These are phyloP conservation scores for Ceratobasidium sp. DNA, from an alignment of 1,284 basidiomycete genomes.

Conservation along the genomic window DNA sequence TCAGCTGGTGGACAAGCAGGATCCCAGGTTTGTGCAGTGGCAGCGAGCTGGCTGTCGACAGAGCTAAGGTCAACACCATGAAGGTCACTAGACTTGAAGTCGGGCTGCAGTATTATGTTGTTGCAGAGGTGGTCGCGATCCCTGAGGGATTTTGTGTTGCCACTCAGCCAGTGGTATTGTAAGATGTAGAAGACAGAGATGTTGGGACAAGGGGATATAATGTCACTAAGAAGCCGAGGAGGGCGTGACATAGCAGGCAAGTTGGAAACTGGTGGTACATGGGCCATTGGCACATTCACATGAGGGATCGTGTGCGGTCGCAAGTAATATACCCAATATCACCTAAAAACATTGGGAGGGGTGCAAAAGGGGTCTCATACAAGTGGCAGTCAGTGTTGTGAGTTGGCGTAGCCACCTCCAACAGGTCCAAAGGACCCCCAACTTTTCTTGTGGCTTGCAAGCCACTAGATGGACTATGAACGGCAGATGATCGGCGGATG, in stretches of 20 bases:
- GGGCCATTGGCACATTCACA: not conserved
- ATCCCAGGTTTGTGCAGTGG: not conserved
- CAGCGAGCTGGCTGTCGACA: not conserved
- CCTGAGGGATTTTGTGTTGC: not conserved
- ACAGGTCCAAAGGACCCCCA: too few relatives aligned
- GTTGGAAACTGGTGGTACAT: too few relatives aligned
- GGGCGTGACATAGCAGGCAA: too few relatives aligned
- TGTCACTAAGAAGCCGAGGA: not conserved
- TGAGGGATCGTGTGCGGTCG: not conserved
- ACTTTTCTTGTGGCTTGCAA: too few relatives aligned
- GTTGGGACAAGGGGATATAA: conserved; percentile 14
- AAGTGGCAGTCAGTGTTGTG: too few relatives aligned
- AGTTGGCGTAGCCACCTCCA: too few relatives aligned
- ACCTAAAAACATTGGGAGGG: not conserved
- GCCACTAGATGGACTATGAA: too few relatives aligned
- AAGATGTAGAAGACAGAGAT: conserved; percentile 4
- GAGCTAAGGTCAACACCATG: not conserved
- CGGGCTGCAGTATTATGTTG: not conserved
- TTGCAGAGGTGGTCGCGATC: not conserved
- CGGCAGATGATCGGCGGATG: too few relatives aligned
- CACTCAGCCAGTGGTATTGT: conserved; percentile 12
- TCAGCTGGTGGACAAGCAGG: not conserved
- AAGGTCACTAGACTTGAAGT: not conserved
- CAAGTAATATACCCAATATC: not conserved
- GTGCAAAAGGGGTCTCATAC: too few relatives aligned